phyloP scores from a whole-genome alignment of 73 alveolate species.

The Symbiodinium pilosum region DNA sequence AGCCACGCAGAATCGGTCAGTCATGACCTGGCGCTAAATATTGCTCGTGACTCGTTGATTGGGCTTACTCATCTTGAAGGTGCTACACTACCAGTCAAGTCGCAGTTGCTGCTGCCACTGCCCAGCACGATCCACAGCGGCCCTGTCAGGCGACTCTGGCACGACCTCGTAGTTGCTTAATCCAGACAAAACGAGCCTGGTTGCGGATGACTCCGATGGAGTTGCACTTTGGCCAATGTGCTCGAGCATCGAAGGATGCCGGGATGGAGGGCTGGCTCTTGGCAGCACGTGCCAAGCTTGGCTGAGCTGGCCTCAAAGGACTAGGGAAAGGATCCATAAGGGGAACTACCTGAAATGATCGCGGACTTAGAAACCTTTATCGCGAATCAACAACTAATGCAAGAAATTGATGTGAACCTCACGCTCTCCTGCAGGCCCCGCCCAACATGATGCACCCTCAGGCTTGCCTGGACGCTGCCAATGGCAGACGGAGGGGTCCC shows the following conservation, averaged over 20 bases:
- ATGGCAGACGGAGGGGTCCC: slow-evolving; percentile 63
- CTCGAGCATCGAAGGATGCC: slow-evolving; percentile 95
- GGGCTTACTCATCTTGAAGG: no score
- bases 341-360: neutral
- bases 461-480: neutral
- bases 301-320: neutral
- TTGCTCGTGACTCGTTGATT: no score
- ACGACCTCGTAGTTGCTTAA: neutral
- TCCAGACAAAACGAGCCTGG: slow-evolving; percentile 96
- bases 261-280: slow-evolving; percentile 26
- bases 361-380: no score
- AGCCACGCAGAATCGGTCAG: slow-evolving; percentile 97
- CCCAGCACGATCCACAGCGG: slow-evolving; percentile 98
- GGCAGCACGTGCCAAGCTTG: neutral
- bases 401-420: no score
- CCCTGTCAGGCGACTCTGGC: slow-evolving; percentile 82
- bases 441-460: neutral
- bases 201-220: slow-evolving; percentile 96
- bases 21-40: slow-evolving; percentile 72
- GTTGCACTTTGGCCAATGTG: slow-evolving; percentile 96
- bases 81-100: neutral
- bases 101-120: slow-evolving; percentile 96
- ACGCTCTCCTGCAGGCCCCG: neutral
- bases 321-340: neutral
- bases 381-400: no score